Evolutionary conservation across 23 red algal species (phyloP), one percentile per base, ranked within the genome.

Genomic region (Chondrus crispus): DNA sequence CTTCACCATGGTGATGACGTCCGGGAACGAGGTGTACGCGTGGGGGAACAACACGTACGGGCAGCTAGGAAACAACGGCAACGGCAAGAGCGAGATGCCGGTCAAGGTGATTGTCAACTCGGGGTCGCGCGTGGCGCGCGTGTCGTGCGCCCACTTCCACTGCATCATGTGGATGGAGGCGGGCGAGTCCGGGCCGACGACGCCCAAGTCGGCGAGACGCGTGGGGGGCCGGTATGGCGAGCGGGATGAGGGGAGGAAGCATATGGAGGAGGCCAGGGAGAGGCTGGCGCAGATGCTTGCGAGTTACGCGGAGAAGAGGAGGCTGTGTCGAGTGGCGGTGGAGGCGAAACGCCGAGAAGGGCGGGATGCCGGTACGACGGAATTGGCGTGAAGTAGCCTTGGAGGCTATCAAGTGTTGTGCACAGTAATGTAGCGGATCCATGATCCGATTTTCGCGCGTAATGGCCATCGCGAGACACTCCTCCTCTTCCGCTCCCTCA

Each of bases 31-130:
- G 83, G 86, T 99, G 43, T 99, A 82, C 69, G 94, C 94, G 2
- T 96, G 91, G 82, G 97, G 97, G 13, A 99, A 93, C 55, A 93
- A 93, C 70, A 94, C 88, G 29, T 99, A 99, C 70, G 97, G 97
- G 22, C 94, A 96, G 47, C 72, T 99, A 20, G 97, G 97, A 32
- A 88, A 96, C 64, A 81, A 91, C 52, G 85, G 87, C 49, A 93
- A 90, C 39, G 82, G 68, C 2, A 90, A 94, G 49, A 88, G 85
- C 74, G 85, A 87, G 11, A 72, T 75, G 41, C 90, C 95, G 12
- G 87, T 88, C 32, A 89, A 93, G 38, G 73, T 94, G 2, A 75
- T 80, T 30, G 85, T 97, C 49, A 80, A 91, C 22, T 70, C 79
- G 6, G 46, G 49, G 2, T 64, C 76, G 6, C 74, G 54, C 6